A percentile compares a stretch with the other conserved stretches of the same genome.
phyloP scores from a whole-genome alignment of 495 filamentous ascomycete genomes.

The Schizothecium vesticola region DNA sequence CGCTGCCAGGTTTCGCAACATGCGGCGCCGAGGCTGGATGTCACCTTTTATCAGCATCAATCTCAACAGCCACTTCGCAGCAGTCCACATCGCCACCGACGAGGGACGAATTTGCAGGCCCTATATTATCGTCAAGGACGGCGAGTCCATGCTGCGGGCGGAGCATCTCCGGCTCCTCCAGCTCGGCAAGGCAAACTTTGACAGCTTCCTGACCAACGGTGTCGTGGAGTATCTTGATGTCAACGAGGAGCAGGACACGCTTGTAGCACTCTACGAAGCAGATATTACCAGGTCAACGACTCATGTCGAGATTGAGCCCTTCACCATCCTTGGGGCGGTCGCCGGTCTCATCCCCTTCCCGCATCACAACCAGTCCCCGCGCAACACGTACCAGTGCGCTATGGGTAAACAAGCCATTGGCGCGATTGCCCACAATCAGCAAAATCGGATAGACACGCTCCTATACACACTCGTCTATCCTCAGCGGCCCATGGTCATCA shows the following conservation, averaged over 20 bases:
- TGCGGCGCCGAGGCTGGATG: constrained; percentile 80
- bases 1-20: constrained; percentile 70
- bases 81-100: constrained; percentile 93
- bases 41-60: constrained; percentile 94
- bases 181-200: constrained; percentile 76
- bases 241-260: constrained; percentile 95
- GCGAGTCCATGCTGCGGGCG: constrained; percentile 68
- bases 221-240: constrained; percentile 95
- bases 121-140: constrained; percentile 86
- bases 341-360: constrained; percentile 96
- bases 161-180: constrained; percentile 73
- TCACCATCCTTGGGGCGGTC: constrained; percentile 95
- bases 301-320: constrained; percentile 95
- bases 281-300: constrained; percentile 76
- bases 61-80: constrained; percentile 84
- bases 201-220: constrained; percentile 83
- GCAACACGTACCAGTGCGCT: constrained; percentile 98
- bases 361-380: constrained; percentile 97
- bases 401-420: constrained; percentile 99
- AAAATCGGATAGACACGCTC: constrained; percentile 89
- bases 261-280: constrained; percentile 82
- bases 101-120: constrained; percentile 94
- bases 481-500: constrained; percentile 95
- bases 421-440: constrained; percentile 95
- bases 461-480: constrained; percentile 97